phyloP scores from a whole-genome alignment of 1,284 basidiomycete species.

The Vanrija sp. region DNA sequence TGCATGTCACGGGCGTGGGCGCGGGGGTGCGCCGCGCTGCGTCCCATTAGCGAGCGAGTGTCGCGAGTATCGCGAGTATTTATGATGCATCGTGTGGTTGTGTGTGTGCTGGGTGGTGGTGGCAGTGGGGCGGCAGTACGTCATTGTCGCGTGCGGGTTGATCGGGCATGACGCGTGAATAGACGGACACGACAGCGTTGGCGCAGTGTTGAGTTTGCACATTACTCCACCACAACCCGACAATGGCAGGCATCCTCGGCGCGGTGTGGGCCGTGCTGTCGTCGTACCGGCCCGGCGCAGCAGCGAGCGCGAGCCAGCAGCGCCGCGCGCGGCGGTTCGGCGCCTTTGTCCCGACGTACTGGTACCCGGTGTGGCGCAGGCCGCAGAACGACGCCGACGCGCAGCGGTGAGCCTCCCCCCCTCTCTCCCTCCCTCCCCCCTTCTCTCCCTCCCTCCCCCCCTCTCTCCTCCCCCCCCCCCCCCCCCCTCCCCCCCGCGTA shows the following conservation, averaged over 20 bases:
- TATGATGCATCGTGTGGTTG: no score
- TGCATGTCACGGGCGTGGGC: no score
- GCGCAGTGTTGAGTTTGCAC: no score
- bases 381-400: conserved; percentile 43
- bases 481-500: not conserved
- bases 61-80: no score
- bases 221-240: no score
- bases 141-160: no score
- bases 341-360: conserved; percentile 41
- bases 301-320: conserved; percentile 22
- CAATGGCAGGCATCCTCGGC: not conserved
- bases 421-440: conserved; percentile 7
- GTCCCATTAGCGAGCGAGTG: no score
- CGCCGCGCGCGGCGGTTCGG: conserved; percentile 32
- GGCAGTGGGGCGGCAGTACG: no score
- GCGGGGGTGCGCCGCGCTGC: no score
- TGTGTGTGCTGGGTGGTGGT: no score
- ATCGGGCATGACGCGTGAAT: no score
- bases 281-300: conserved; percentile 31
- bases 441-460: conserved; percentile 5
- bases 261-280: conserved; percentile 29
- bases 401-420: conserved; percentile 33
- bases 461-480: conserved; percentile 1
- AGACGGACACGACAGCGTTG: no score
- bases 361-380: conserved; percentile 27